phyloP scores from a whole-genome alignment of 306 rosid genomes.

The Chamaecrista fasciculata region DNA sequence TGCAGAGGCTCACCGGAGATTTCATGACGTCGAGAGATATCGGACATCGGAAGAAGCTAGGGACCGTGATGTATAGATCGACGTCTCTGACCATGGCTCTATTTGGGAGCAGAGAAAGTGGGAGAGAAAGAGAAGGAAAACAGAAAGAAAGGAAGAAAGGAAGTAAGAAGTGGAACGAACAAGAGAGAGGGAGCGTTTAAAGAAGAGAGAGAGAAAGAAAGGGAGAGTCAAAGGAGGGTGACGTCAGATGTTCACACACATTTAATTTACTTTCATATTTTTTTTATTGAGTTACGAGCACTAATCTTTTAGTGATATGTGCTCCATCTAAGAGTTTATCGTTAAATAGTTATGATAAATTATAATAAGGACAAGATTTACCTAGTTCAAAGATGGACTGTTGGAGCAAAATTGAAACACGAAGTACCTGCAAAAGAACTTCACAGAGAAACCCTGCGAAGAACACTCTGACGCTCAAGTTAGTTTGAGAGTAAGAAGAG shows the following conservation, averaged over 20 bases:
- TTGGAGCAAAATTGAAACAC: too few species aligned
- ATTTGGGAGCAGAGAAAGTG: neutral
- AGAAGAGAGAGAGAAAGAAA: slow-evolving; percentile 27
- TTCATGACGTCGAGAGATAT: slow-evolving; percentile 87
- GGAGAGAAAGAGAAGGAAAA: neutral
- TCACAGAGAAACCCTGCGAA: too few species aligned
- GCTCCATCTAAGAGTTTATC: too few species aligned
- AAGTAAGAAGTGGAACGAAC: slow-evolving; percentile 25
- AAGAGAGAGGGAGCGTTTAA: slow-evolving; percentile 44
- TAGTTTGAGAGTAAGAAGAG: too few species aligned
- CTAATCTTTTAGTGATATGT: too few species aligned
- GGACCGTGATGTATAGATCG: slow-evolving; percentile 66
- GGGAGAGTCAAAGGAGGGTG: slow-evolving; percentile 79
- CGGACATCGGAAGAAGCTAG: slow-evolving; percentile 82
- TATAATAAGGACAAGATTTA: too few species aligned
- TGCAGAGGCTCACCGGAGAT: slow-evolving; percentile 90
- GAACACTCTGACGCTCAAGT: too few species aligned
- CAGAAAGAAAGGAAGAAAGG: neutral
- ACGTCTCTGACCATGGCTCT: slow-evolving; percentile 71
- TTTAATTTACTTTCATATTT: neutral
- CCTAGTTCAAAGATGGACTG: too few species aligned
- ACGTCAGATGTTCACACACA: slow-evolving; percentile 38
- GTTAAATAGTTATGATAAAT: too few species aligned
- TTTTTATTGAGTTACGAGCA: too few species aligned
- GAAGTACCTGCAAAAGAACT: too few species aligned